phyloP scores from a whole-genome alignment of 805 yeast genomes.

The Wickerhamiella kazuoi region DNA sequence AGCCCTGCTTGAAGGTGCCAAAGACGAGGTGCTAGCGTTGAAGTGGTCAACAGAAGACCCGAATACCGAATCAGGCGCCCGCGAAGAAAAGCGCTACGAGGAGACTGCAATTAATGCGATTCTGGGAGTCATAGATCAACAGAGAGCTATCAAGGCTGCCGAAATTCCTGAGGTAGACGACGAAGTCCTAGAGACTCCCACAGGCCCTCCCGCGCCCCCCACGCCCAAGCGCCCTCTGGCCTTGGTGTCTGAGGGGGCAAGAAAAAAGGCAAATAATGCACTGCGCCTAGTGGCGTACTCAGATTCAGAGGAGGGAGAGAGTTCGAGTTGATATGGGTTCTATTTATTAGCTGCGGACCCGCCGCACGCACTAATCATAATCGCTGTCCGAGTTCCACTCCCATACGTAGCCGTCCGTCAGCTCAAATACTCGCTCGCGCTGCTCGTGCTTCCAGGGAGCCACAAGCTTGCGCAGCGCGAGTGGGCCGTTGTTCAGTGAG shows the following conservation, averaged over 20 bases:
- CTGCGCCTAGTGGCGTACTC: neutral
- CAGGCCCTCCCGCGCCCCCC: too few species aligned
- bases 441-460: constrained; percentile 10
- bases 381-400: constrained; percentile 9
- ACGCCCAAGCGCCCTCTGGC: neutral
- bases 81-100: neutral
- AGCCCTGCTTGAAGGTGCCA: neutral
- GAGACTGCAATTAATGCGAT: neutral
- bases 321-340: neutral
- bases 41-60: neutral
- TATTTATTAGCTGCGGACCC: too few species aligned
- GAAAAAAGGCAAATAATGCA: neutral
- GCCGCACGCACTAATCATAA: constrained; percentile 1
- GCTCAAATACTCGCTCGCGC: constrained; percentile 10
- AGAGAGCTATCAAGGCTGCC: too few species aligned
- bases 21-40: neutral
- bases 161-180: neutral
- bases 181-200: neutral
- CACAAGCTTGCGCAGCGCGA: constrained; percentile 9
- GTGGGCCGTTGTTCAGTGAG: constrained; percentile 9
- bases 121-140: neutral
- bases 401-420: constrained; percentile 14
- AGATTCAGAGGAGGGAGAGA: neutral
- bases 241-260: neutral
- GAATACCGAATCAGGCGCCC: neutral